phyloP scores from a whole-genome alignment of 106 monocot species.

The Dioscorea zingiberensis region DNA sequence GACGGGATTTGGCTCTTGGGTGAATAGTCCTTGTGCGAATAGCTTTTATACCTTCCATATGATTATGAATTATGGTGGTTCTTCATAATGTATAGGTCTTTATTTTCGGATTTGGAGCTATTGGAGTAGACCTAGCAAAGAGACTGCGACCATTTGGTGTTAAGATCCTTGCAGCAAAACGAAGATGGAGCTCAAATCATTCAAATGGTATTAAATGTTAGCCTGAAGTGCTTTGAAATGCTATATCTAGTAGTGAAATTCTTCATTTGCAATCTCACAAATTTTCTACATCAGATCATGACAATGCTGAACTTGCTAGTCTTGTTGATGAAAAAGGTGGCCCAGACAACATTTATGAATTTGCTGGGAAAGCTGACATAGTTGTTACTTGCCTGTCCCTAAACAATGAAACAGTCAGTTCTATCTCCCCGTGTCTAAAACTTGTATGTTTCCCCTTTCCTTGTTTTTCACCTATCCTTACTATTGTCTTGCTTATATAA shows the following conservation, averaged over 20 bases:
- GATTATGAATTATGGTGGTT: no score
- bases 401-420: conserved; percentile 60
- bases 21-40: no score
- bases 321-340: conserved; percentile 77
- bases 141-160: conserved; percentile 85
- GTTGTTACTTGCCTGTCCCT: conserved; percentile 70
- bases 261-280: no score
- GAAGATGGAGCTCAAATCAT: conserved; percentile 63
- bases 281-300: conserved; percentile 6
- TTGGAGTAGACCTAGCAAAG: conserved; percentile 81
- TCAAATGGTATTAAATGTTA: no score
- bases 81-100: conserved; percentile 57
- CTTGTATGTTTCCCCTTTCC: not conserved
- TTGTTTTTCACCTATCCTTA: not conserved
- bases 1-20: no score
- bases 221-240: no score
- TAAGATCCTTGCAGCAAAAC: conserved; percentile 83
- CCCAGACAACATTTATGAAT: conserved; percentile 62
- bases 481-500: no score
- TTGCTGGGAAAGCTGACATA: conserved; percentile 91
- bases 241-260: no score
- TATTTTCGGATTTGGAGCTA: conserved; percentile 86
- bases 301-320: conserved; percentile 29
- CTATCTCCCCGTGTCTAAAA: conserved; percentile 3
- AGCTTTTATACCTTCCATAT: no score